Base-by-base conservation (phyloP, 2,329 filamentous ascomycete genomes). In the Dactylellina drechsleri region DNA sequence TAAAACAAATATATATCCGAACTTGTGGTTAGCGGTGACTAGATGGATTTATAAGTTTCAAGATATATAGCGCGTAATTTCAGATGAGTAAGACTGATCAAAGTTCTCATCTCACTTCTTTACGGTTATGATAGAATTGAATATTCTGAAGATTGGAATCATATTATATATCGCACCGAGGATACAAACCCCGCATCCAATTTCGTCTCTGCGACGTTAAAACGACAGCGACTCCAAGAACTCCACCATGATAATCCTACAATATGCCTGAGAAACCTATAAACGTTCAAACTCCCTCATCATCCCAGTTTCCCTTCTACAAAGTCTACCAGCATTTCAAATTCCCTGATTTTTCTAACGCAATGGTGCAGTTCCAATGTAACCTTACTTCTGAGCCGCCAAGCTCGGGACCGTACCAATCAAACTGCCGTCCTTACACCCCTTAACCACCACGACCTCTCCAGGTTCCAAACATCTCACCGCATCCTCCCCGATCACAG, bases 401-500 rank as follows among this genome's bases (percentile, higher is more conserved):
- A 62, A 47, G 40, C 49, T 72, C 57, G 77, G 72, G 10, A 60
- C 61, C n/a, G 36, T 76, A 12, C 70, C 56, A n/a, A 70, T 52
- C n/a, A 65, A 58, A 6, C 31, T 64, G 5, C 57, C 61, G 61
- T 75, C 65, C 15, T 52, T 65, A 31, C 60, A 61, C 18, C 66
- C 45, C 15, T 52, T 66, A 12, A 77, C 66, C 20, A 76, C 60
- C 5, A 76, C 74, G n/a, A 79, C 67, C 36, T 67, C 68, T 8
- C 67, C 73, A 7, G 78, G 4, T 49, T 70, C 65, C 66, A 67
- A 59, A 57, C 41, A 49, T 16, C 62, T 60, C 1, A 65, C 54
- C 0, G 75, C 66, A 45, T 77, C 74, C 15, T 67, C 61, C 6
- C n/a, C 68, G 1, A 68, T 56, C 6, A 67, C 73, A 0, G 57